A percentile compares a stretch with the other conserved stretches of the same genome.
phyloP scores from a whole-genome alignment of 257 asterid genomes.

The Perilla frutescens region DNA sequence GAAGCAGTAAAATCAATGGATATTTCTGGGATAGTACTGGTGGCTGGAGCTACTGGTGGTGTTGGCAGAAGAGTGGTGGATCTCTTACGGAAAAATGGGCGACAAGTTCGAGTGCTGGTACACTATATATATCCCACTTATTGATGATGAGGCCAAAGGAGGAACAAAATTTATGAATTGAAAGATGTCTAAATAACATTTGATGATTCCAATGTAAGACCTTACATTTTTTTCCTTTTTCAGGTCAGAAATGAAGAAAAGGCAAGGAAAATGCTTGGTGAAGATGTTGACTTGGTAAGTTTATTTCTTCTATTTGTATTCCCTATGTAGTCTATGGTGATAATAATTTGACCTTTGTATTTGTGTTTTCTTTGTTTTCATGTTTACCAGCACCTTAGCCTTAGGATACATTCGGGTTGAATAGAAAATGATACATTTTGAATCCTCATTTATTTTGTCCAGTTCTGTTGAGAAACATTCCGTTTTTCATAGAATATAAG shows the following conservation, averaged over 20 bases:
- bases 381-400: background rate
- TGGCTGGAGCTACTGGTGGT: conserved; percentile 98
- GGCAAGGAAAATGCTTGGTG: conserved; percentile 89
- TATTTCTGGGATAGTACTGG: conserved; percentile 69
- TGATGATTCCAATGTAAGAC: conserved; percentile 22
- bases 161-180: background rate
- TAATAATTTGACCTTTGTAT: background rate
- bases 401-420: background rate
- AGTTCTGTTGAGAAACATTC: background rate
- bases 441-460: background rate
- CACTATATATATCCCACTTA: background rate
- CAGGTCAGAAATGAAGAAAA: conserved; percentile 98
- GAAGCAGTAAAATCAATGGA: conserved; percentile 66
- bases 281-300: conserved; percentile 86
- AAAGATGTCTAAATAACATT: conserved; percentile 16
- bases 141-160: background rate
- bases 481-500: conserved; percentile 2
- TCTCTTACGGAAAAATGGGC: conserved; percentile 65
- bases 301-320: conserved; percentile 22
- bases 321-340: background rate
- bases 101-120: conserved; percentile 83
- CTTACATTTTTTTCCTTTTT: conserved; percentile 22
- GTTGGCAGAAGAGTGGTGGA: conserved; percentile 96
- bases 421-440: background rate
- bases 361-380: conserved; percentile 11